These are phyloP conservation scores for Toxoplasma gondii DNA, from an alignment of 169 alveolate genomes.

Conservation along the genomic window DNA sequence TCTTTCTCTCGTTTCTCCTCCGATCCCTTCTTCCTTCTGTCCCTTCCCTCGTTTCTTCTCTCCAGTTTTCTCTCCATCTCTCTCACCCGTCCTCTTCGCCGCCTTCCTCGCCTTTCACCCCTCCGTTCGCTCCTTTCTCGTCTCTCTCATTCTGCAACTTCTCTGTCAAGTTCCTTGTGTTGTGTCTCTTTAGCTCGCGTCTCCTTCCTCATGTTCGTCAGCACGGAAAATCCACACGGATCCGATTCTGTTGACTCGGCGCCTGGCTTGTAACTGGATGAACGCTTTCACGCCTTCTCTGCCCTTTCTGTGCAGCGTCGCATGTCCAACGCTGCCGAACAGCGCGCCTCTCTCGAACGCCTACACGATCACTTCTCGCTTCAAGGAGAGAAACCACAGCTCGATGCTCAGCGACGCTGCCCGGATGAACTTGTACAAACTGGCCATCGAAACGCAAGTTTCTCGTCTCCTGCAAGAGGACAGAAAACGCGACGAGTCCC, in stretches of 20 bases:
- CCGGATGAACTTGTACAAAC: constrained; percentile 30
- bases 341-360: constrained; percentile 25
- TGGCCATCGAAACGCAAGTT: constrained; percentile 37
- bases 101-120: neutral
- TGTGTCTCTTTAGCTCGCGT: neutral
- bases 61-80: too few species aligned
- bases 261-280: too few species aligned
- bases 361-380: constrained; percentile 49
- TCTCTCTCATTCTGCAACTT: too few species aligned
- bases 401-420: constrained; percentile 37
- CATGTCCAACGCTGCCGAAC: neutral
- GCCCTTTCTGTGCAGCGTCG: neutral
- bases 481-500: neutral
- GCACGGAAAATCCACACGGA: too few species aligned
- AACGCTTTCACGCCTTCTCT: too few species aligned
- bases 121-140: too few species aligned
- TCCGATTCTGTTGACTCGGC: too few species aligned
- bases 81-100: neutral
- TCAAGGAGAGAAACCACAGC: constrained; percentile 25
- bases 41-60: too few species aligned
- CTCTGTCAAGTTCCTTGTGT: too few species aligned
- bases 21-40: neutral
- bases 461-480: neutral
- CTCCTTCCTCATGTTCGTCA: neutral
- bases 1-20: too few species aligned